Conservation (phyloP, 306 rosid species). For the Cicer arietinum region DNA sequence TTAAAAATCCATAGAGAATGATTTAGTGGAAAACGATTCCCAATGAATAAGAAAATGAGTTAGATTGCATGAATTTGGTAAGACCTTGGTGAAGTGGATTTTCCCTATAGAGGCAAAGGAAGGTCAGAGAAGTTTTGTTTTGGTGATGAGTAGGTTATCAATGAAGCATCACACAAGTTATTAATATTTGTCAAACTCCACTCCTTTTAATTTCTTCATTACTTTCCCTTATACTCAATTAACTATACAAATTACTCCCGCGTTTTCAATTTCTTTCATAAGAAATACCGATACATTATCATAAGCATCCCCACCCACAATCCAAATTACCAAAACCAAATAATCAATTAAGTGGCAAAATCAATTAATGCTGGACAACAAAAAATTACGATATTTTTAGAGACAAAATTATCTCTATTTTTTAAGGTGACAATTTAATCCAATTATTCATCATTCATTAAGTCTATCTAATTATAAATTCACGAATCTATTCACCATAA, state of each 20-base stretch:
- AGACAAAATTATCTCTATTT: no score
- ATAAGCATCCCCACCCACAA: no score
- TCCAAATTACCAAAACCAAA: no score
- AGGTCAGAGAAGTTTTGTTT: conserved; percentile 36
- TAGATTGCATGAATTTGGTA: conserved; percentile 45
- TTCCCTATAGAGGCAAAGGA: not conserved
- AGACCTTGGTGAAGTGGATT: conserved; percentile 31
- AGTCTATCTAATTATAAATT: no score
- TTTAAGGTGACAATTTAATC: no score
- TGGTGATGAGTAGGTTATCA: conserved; percentile 62
- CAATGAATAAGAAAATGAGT: conserved; percentile 16
- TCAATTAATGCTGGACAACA: no score
- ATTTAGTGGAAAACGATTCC: not conserved
- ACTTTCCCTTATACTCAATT: conserved; percentile 8
- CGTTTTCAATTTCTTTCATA: no score
- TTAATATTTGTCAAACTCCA: conserved; percentile 23
- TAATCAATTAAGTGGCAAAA: no score
- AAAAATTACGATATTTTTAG: no score
- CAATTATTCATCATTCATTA: no score
- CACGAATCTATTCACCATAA: no score
- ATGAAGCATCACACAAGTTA: conserved; percentile 45
- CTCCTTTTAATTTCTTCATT: conserved; percentile 30
- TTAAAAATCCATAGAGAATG: not conserved
- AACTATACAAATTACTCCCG: not conserved
- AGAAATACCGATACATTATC: no score